These are phyloP conservation scores for Ganoderma sinense DNA, from an alignment of 1,284 basidiomycete species.

Conservation along the genomic window DNA sequence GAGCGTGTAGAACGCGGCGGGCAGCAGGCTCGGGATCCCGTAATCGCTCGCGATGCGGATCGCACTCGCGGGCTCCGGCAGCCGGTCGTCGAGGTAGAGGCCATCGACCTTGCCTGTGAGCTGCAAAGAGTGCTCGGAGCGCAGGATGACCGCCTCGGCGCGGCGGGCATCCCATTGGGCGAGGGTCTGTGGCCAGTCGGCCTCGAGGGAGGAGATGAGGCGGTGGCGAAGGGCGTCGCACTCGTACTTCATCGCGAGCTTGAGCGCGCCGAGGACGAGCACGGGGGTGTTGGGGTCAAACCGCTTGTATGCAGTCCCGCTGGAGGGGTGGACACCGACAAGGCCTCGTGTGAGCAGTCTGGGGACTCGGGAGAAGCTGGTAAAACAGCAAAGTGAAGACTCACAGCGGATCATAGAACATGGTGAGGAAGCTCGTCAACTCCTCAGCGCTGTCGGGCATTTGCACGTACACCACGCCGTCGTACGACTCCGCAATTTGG, in stretches of 20 bases:
- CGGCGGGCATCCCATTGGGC: slow-evolving; percentile 43
- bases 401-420: slow-evolving; percentile 44
- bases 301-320: slow-evolving; percentile 42
- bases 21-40: slow-evolving; percentile 41
- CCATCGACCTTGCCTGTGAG: slow-evolving; percentile 40
- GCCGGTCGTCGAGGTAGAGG: slow-evolving; percentile 42
- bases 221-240: slow-evolving; percentile 40
- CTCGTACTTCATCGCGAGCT: slow-evolving; percentile 44
- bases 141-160: slow-evolving; percentile 39
- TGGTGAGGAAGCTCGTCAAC: slow-evolving; percentile 38
- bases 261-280: slow-evolving; percentile 41
- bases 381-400: slow-evolving; percentile 12
- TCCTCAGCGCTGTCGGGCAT: slow-evolving; percentile 42
- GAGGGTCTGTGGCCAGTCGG: slow-evolving; percentile 45
- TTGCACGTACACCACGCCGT: slow-evolving; percentile 40
- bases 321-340: slow-evolving; percentile 15
- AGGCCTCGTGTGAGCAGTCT: slow-evolving; percentile 10
- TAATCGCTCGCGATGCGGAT: slow-evolving; percentile 44
- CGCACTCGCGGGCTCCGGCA: slow-evolving; percentile 43
- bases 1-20: slow-evolving; percentile 45
- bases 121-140: slow-evolving; percentile 41
- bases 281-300: slow-evolving; percentile 44
- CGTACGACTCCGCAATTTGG: slow-evolving; percentile 37
- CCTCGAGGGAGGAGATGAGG: slow-evolving; percentile 42
- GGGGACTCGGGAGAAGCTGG: slow-evolving; percentile 7